These are phyloP conservation scores for Dryas octopetala DNA, from an alignment of 306 rosid species.

Conservation along the genomic window DNA sequence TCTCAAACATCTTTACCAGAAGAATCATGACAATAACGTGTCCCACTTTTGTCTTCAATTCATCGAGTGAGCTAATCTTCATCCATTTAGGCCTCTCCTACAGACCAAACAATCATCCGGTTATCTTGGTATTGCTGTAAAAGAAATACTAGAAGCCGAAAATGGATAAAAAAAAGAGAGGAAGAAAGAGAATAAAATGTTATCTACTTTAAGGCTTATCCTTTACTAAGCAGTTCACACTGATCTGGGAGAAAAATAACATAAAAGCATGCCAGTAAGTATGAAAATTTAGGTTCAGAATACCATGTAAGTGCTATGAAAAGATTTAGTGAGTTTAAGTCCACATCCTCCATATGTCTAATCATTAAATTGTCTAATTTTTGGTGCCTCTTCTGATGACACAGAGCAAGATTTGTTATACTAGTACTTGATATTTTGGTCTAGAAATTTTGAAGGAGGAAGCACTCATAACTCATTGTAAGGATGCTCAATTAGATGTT, in stretches of 20 bases:
- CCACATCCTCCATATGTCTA: background rate
- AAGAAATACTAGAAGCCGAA: background rate
- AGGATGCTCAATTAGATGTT: background rate
- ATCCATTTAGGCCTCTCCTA: slow-evolving; percentile 93
- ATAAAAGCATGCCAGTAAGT: background rate
- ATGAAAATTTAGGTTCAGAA: background rate
- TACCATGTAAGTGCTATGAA: background rate
- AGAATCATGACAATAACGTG: slow-evolving; percentile 98
- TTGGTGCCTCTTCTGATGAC: background rate
- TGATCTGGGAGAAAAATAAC: background rate
- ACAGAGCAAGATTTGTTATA: background rate
- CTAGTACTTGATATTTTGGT: background rate
- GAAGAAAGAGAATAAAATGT: background rate
- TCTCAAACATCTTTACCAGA: slow-evolving; percentile 94
- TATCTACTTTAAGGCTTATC: background rate
- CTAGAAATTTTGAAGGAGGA: background rate
- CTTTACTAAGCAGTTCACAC: background rate
- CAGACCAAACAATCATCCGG: slow-evolving; percentile 18
- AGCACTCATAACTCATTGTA: background rate
- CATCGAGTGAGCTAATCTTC: slow-evolving; percentile 90
- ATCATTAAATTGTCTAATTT: background rate
- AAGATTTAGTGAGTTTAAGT: background rate
- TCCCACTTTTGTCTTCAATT: slow-evolving; percentile 92
- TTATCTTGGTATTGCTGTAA: background rate
- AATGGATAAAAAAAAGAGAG: background rate